phyloP scores from a whole-genome alignment of 2,329 filamentous ascomycete species.

The Clarireedia homoeocarpa region DNA sequence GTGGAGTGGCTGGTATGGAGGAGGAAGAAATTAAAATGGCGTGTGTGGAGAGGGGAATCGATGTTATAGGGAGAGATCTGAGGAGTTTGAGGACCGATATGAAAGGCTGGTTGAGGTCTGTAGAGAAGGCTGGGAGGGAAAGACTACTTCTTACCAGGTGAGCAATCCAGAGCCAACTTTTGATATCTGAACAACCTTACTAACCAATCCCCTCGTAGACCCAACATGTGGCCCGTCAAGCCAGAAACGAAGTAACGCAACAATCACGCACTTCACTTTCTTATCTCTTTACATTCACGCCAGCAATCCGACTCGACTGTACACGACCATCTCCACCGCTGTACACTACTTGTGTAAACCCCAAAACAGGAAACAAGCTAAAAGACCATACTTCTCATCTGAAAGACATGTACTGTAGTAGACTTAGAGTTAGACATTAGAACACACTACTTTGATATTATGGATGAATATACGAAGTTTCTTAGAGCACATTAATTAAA shows the following conservation, averaged over 20 bases:
- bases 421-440: too few species aligned
- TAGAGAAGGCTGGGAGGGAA: constrained; percentile 26
- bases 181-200: background rate
- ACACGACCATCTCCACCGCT: background rate
- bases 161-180: background rate
- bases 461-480: too few species aligned
- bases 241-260: constrained; percentile 1
- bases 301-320: too few species aligned
- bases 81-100: constrained; percentile 32
- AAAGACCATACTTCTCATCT: background rate
- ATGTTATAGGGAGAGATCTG: constrained; percentile 39
- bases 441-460: too few species aligned
- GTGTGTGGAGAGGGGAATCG: constrained; percentile 60
- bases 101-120: constrained; percentile 33
- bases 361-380: background rate
- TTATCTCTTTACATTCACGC: background rate
- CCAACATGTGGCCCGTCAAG: constrained; percentile 25
- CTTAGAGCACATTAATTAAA: background rate
- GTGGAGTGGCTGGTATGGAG: constrained; percentile 51
- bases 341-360: background rate
- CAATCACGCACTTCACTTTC: background rate
- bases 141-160: constrained; percentile 31
- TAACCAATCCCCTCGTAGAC: constrained; percentile 17
- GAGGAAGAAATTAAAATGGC: constrained; percentile 61
- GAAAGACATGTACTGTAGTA: background rate